Evolutionary conservation across 148 eudicot genomes (phyloP).

Genomic region (Polygonum aviculare): DNA sequence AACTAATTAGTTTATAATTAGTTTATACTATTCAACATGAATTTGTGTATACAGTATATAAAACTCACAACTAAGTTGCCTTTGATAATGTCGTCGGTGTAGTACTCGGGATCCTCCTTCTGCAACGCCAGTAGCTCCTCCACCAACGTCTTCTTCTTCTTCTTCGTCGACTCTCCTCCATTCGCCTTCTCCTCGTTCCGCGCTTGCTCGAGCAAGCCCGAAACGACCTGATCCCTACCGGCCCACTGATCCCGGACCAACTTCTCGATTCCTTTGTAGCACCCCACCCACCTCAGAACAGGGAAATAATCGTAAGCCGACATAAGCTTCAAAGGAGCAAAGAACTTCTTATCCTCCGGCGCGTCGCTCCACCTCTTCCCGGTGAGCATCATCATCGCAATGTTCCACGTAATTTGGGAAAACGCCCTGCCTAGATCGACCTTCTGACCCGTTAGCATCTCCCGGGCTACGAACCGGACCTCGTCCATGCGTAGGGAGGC

Average conservation of each 20-base stretch:
- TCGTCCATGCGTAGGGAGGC: constrained; percentile 14
- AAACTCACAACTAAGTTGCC: constrained; percentile 19
- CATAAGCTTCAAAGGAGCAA: neutral
- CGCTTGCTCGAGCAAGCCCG: neutral
- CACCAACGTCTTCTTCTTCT: constrained; percentile 16
- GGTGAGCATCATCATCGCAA: constrained; percentile 6
- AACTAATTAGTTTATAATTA: too few relatives aligned
- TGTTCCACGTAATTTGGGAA: neutral
- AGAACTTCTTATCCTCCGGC: neutral
- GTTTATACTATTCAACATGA: too few relatives aligned
- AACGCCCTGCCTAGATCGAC: neutral
- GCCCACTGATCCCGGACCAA: neutral
- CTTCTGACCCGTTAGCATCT: neutral
- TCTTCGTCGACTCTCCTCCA: neutral
- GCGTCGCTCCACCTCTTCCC: neutral
- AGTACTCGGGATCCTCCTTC: constrained; percentile 18
- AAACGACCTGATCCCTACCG: constrained; percentile 3
- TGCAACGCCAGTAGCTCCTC: constrained; percentile 22
- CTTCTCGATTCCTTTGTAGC: constrained; percentile 9
- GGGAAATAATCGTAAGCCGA: neutral
- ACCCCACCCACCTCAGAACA: constrained; percentile 13
- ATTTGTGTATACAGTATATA: too few relatives aligned
- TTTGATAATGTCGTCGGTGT: constrained; percentile 19
- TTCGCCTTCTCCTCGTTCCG: constrained; percentile 6
- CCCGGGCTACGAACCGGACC: neutral